phyloP scores from a whole-genome alignment of 805 yeast species.

The Ogataea degrootiae region DNA sequence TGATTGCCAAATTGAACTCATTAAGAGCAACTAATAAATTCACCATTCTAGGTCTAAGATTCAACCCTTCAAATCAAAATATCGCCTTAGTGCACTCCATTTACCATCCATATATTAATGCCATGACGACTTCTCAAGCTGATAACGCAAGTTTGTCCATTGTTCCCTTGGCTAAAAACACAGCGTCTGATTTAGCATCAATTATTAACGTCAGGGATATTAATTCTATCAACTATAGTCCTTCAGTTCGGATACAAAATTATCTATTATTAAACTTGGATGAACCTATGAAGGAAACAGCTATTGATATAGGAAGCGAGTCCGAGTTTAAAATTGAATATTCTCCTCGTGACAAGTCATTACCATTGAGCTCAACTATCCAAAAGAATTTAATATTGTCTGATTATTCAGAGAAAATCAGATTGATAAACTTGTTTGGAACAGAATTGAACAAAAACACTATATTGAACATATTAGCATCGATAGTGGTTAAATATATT shows the following conservation, averaged over 20 bases:
- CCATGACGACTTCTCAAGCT: conserved; percentile 7
- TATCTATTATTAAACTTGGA: not conserved
- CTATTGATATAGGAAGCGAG: not conserved
- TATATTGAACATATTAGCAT: conserved; percentile 7
- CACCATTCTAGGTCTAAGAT: conserved; percentile 3
- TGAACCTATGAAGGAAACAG: not conserved
- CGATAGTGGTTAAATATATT: conserved; percentile 8
- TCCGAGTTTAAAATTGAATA: not conserved
- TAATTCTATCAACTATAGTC: conserved; percentile 3
- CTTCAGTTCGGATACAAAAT: conserved; percentile 1
- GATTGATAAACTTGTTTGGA: conserved; percentile 5
- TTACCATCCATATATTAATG: conserved; percentile 8
- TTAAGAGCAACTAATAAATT: conserved; percentile 8
- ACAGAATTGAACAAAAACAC: not conserved
- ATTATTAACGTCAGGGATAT: not conserved
- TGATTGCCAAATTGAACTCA: conserved; percentile 9
- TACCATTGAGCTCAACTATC: not conserved
- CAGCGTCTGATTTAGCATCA: not conserved
- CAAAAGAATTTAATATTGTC: conserved; percentile 9
- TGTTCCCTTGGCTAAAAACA: conserved; percentile 1
- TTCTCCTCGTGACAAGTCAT: not conserved
- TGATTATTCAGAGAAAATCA: conserved; percentile 5
- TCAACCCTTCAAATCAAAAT: conserved; percentile 9
- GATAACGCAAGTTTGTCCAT: conserved; percentile 12
- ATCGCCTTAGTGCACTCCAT: conserved; percentile 8